Evolutionary conservation across 2,329 filamentous ascomycete species (phyloP), one percentile per base, ranked within the genome.

Genomic region (Colletotrichum plurivorum): DNA sequence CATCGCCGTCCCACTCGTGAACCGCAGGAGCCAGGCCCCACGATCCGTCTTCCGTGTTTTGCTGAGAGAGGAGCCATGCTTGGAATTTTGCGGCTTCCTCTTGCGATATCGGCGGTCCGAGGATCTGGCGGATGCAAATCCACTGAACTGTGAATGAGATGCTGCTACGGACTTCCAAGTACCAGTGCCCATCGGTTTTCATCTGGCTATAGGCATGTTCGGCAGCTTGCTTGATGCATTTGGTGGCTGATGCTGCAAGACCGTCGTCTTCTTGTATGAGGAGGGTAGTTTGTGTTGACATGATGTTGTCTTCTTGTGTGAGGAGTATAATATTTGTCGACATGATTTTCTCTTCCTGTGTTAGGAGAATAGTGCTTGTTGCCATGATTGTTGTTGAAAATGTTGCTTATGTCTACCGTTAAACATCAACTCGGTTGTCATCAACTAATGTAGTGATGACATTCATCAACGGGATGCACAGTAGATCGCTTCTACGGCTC

Each of bases 131-230:
- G 16, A 58, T 36, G 15, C 62, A 64, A 8, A 64, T 16, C 53
- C 54, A 64, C 39, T 64, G 62, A 1, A 58, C 62, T 9, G 62
- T 64, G 4, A 58, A 64, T 5, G 62, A 64, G 31, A 64, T 53
- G n/a, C 54, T 64, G 36, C 53, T 58, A 5, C 62, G 53, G 2
- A 64, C 53, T 45, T 64, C 62, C 8, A 58, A 45, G 22, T 58
- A 64, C 62, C 62, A 64, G 36, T 64, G 62, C 4, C 62, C 62
- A 12, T 64, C 62, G 4, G 62, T 45, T 36, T 52, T 64, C 62
- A 58, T 58, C 54, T 58, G 62, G 36, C 20, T 45, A n/a, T 64
- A 64, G 31, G 62, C 62, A 22, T 64, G 54, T 3, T 53, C 36
- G 12, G 62, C 54, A 25, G 62, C 62, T 18, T 51, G 45, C 36